A percentile compares a stretch with the other conserved stretches of the same genome.
Evolutionary conservation across 129 eudicot genomes (phyloP).

Genomic region (Dittrichia graveolens): DNA sequence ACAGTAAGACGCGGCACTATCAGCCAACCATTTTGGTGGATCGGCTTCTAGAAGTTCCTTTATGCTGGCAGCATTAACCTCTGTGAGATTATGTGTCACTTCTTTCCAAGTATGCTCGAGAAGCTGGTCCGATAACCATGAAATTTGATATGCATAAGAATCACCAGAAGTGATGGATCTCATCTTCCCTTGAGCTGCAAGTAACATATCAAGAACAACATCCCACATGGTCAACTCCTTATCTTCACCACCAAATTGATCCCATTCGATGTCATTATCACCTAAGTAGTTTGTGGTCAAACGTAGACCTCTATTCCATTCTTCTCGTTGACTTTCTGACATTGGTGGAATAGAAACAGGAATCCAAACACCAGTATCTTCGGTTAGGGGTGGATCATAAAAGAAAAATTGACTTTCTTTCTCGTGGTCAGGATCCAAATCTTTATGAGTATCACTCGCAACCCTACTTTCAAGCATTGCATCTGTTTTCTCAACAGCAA

Average conservation of each 20-base stretch:
- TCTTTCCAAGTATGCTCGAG: conserved; percentile 67
- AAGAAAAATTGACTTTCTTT: conserved; percentile 29
- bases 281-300: conserved; percentile 37
- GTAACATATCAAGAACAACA: conserved; percentile 59
- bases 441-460: conserved; percentile 8
- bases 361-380: conserved; percentile 61
- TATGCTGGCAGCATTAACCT: conserved; percentile 42
- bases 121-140: conserved; percentile 57
- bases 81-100: conserved; percentile 58
- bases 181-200: conserved; percentile 56
- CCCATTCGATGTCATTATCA: conserved; percentile 48
- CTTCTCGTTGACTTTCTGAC: conserved; percentile 51
- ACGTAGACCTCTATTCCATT: conserved; percentile 55
- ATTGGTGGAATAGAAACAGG: conserved; percentile 64
- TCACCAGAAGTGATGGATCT: conserved; percentile 56
- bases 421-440: conserved; percentile 25
- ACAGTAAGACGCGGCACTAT: conserved; percentile 56
- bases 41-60: conserved; percentile 57
- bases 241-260: conserved; percentile 45
- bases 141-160: conserved; percentile 41
- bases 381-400: conserved; percentile 46
- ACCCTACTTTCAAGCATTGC: not conserved
- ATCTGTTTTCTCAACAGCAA: conserved; percentile 33
- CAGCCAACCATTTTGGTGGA: conserved; percentile 71
- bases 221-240: conserved; percentile 69